phyloP scores from a whole-genome alignment of 208 protist species.

The Leishmania martiniquensis region DNA sequence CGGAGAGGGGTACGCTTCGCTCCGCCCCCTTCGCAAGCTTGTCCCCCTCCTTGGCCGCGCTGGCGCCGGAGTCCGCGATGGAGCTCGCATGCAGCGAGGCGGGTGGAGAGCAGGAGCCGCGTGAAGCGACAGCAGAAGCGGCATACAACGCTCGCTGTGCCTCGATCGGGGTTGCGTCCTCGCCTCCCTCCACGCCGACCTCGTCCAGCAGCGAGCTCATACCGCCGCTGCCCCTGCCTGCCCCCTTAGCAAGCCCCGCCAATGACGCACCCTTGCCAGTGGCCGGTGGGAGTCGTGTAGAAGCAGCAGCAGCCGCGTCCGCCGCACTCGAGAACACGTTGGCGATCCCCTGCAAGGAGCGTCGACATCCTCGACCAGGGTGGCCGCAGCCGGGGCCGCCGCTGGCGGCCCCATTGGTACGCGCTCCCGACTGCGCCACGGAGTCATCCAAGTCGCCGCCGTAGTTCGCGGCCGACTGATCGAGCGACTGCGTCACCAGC shows the following conservation, averaged over 20 bases:
- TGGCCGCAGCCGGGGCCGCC: not conserved
- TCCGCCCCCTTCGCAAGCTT: not conserved
- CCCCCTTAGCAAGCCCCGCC: not conserved
- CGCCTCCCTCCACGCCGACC: not conserved
- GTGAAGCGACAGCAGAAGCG: not conserved
- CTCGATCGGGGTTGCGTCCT: not conserved
- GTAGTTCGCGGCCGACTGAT: no score
- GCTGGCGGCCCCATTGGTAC: not conserved
- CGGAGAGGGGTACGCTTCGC: slow-evolving; percentile 12
- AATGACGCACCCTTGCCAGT: not conserved
- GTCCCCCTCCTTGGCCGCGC: not conserved
- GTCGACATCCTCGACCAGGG: not conserved
- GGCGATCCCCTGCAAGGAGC: not conserved
- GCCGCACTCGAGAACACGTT: not conserved
- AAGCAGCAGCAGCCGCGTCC: not conserved
- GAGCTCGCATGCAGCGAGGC: not conserved
- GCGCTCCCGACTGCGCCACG: not conserved
- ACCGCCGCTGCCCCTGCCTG: not conserved
- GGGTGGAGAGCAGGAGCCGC: not conserved
- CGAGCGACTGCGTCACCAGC: slow-evolving; percentile 10
- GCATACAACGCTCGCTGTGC: not conserved
- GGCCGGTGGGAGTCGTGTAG: not conserved
- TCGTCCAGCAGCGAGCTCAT: not conserved
- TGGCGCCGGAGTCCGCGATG: not conserved
- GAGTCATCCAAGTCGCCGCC: not conserved